Base-by-base conservation (phyloP, 352 stramenopile genomes). In the Globisporangium recalcitrans region DNA sequence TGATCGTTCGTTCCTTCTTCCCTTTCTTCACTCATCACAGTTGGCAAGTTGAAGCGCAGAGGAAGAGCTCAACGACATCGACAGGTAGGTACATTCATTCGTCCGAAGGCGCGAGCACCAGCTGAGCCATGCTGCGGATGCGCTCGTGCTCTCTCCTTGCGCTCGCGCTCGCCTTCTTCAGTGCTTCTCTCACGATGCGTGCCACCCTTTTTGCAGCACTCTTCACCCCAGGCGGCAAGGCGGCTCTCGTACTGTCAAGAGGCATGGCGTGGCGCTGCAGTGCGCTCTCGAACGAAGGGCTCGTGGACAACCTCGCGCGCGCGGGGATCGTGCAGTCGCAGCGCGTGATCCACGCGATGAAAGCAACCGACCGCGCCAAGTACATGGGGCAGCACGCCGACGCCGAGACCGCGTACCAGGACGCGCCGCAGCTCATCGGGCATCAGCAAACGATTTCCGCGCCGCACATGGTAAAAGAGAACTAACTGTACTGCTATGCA, bases 391-490 rank as follows among this genome's bases (percentile, higher is more conserved):
- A 36, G 22, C 21, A 36, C 21, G 65, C 76, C 6, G 69, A 70
- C 5, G 59, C 72, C 34, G 64, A 75, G 21, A 60, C 78, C 47
- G 79, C 86, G 4, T 97, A 96, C 69, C 74, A 88, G 46, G 89
- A 97, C 64, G 70, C 76, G 13, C 90, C 90, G 21, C 86, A 96
- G 58, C 66, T 74, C 34, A 91, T 97, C 53, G 90, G 90, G 6
- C 77, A 85, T 56, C 68, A 77, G 8, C 85, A 93, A 56, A 97
- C 90, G 22, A 97, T 97, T 54, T 97, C 88, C 4, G 90, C 90
- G 16, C 90, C 90, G 19, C 90, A 97, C 64, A 97, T 97, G 90
- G 74, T 76, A 40, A 40, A 31, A 22, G 11, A 46, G 27, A 8
- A 9, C 31, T 29, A 8, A 8, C 6, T 34, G 5, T 36, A 3